Conservation (phyloP, 179 eudicot genomes). For the Vitellaria paradoxa region DNA sequence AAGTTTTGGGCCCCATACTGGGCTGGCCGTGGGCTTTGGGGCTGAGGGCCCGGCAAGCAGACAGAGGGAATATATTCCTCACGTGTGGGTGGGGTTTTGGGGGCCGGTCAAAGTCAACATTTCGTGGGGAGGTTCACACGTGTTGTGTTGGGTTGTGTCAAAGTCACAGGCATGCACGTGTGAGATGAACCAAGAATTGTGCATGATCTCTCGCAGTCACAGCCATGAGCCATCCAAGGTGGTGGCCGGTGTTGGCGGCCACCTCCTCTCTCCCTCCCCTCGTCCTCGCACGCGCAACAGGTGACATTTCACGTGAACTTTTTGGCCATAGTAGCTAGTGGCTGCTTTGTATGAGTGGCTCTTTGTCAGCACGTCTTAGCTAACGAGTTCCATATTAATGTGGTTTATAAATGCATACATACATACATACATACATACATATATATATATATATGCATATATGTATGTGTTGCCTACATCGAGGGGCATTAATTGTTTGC, state of each 20-base stretch:
- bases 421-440: too few relatives aligned
- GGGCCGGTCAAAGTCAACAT: constrained; percentile 16
- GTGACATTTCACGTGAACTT: constrained; percentile 21
- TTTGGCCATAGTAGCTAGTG: neutral
- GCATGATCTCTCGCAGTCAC: neutral
- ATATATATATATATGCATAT: too few relatives aligned
- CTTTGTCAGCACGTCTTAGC: neutral
- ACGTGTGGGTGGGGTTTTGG: constrained; percentile 26
- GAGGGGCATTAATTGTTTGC: neutral
- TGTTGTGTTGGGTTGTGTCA: neutral
- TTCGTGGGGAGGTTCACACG: constrained; percentile 13
- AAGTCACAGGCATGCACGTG: constrained; percentile 13
- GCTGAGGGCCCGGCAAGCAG: constrained; percentile 18
- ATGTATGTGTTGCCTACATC: neutral
- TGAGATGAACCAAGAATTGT: constrained; percentile 11
- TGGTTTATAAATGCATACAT: neutral
- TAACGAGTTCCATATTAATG: neutral
- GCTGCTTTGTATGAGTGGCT: constrained; percentile 8
- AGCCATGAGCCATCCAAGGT: neutral
- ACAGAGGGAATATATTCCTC: constrained; percentile 22
- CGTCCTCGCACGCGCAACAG: neutral
- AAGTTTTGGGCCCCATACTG: constrained; percentile 14
- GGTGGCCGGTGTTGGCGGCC: neutral
- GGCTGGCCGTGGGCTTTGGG: constrained; percentile 11
- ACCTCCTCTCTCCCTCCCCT: neutral